Percentiles rank a stretch among this genome's conserved stretches.
Evolutionary conservation across 306 rosid species (phyloP).

Genomic region (Ammopiptanthus mongolicus): DNA sequence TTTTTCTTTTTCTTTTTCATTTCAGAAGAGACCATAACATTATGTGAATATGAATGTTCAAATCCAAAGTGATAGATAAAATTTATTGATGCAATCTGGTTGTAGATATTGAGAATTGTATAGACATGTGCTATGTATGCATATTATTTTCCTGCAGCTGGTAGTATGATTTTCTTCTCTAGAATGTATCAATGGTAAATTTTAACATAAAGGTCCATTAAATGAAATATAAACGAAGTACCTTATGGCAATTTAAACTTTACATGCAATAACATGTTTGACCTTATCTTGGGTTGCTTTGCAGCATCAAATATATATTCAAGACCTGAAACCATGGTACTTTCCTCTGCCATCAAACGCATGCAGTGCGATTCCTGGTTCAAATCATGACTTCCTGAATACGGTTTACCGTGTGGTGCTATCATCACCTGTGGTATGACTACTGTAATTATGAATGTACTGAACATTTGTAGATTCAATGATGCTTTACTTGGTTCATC

Average conservation of each 20-base stretch:
- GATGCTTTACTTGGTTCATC: slow-evolving; percentile 4
- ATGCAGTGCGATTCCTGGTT: slow-evolving; percentile 71
- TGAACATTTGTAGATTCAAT: not conserved
- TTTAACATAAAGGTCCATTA: not conserved
- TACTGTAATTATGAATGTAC: not conserved
- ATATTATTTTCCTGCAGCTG: not conserved
- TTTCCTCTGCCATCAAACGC: slow-evolving; percentile 76
- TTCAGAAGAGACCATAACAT: not conserved
- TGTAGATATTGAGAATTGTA: not conserved
- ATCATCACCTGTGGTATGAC: slow-evolving; percentile 88
- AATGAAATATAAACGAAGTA: not conserved
- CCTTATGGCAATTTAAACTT: not conserved
- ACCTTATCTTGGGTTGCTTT: slow-evolving; percentile 26
- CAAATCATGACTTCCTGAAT: slow-evolving; percentile 81
- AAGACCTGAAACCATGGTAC: slow-evolving; percentile 74
- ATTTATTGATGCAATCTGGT: not conserved
- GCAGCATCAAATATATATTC: slow-evolving; percentile 50
- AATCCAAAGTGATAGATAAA: not conserved
- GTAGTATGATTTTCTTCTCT: slow-evolving; percentile 5
- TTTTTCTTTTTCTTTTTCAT: not conserved
- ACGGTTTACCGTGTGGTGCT: slow-evolving; percentile 71
- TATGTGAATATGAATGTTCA: not conserved
- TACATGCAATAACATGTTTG: slow-evolving; percentile 13
- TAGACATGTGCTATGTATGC: not conserved
- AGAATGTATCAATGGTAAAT: not conserved